These are phyloP conservation scores for Westerdykella sp. DNA, from an alignment of 2,329 filamentous ascomycete genomes.

Conservation along the genomic window DNA sequence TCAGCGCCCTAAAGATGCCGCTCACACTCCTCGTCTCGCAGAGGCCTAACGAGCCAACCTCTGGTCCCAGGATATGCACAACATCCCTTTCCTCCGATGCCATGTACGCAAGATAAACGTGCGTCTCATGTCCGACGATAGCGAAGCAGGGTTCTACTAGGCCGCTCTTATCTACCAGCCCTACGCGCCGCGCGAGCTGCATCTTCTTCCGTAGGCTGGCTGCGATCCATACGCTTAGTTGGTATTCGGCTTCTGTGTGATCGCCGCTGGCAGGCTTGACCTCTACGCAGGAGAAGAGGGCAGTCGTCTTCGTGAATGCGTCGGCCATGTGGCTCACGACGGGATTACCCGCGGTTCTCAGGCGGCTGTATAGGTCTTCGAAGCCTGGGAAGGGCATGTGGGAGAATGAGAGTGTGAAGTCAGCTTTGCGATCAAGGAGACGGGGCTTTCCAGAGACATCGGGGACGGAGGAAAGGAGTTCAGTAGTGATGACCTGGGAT, in stretches of 20 bases:
- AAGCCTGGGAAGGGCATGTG: no score
- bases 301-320: background rate
- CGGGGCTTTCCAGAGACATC: background rate
- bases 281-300: background rate
- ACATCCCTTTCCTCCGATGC: no score
- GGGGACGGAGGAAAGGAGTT: background rate
- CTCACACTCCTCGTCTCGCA: no score
- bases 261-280: background rate
- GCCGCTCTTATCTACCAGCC: constrained; percentile 8
- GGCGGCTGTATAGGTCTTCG: no score
- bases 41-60: no score
- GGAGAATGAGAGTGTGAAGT: no score
- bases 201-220: constrained; percentile 14
- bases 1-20: no score
- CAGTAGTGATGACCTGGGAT: no score
- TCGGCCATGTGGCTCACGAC: background rate
- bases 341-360: background rate
- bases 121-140: no score
- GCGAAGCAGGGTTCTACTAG: constrained; percentile 12
- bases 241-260: constrained; percentile 1
- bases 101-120: no score
- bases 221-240: constrained; percentile 15
- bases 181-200: constrained; percentile 11
- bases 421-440: no score
- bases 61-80: no score